Evolutionary conservation across 2,329 filamentous ascomycete genomes (phyloP).

Genomic region (Tetracladium maxilliforme): DNA sequence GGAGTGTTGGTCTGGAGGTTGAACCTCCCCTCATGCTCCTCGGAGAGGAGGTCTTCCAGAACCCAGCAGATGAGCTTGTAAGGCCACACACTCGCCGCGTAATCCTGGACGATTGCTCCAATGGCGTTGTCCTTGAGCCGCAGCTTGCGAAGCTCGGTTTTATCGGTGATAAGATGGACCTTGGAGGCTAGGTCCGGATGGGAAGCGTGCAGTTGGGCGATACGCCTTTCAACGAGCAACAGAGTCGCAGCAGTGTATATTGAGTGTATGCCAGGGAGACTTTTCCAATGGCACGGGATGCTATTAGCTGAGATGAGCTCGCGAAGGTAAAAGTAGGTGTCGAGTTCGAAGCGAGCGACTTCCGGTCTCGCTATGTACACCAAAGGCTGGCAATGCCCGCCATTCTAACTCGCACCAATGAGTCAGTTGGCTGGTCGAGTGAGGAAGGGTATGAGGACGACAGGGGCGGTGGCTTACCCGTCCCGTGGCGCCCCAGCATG

Average conservation of each 20-base stretch:
- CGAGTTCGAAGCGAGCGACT: slow-evolving; percentile 57
- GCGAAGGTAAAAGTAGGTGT: slow-evolving; percentile 47
- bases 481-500: slow-evolving; percentile 75
- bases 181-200: slow-evolving; percentile 44
- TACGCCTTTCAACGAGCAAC: slow-evolving; percentile 29
- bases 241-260: slow-evolving; percentile 44
- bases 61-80: slow-evolving; percentile 71
- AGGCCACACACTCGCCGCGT: slow-evolving; percentile 62
- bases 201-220: slow-evolving; percentile 30
- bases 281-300: slow-evolving; percentile 57
- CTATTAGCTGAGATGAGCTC: slow-evolving; percentile 37
- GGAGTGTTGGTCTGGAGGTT: slow-evolving; percentile 67
- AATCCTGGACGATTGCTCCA: slow-evolving; percentile 48
- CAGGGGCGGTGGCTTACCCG: slow-evolving; percentile 33
- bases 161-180: slow-evolving; percentile 15
- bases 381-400: slow-evolving; percentile 61
- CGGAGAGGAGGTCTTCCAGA: slow-evolving; percentile 29
- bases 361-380: slow-evolving; percentile 45
- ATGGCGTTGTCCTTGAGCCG: slow-evolving; percentile 31
- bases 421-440: not conserved
- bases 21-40: slow-evolving; percentile 27
- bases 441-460: slow-evolving; percentile 1
- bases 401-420: slow-evolving; percentile 30
- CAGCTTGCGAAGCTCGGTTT: slow-evolving; percentile 12
- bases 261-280: slow-evolving; percentile 46